Conservation (phyloP, 805 yeast genomes). For the Ogataea minuta region DNA sequence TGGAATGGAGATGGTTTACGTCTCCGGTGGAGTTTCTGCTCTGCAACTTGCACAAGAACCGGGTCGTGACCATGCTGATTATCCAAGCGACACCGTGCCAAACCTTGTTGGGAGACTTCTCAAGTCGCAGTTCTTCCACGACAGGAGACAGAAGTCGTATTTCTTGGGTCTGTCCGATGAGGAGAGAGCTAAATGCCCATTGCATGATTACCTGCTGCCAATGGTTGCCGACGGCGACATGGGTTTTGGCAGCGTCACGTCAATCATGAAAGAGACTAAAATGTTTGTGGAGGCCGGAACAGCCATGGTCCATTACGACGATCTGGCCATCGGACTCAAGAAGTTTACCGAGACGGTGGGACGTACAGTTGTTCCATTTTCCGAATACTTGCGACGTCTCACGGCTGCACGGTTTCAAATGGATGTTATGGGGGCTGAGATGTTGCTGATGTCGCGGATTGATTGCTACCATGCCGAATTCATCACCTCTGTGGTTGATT, state of each 20-base stretch:
- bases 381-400: slow-evolving; percentile 52
- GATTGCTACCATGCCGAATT: slow-evolving; percentile 57
- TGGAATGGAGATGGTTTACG: slow-evolving; percentile 52
- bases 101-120: slow-evolving; percentile 59
- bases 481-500: slow-evolving; percentile 51
- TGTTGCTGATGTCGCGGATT: slow-evolving; percentile 58
- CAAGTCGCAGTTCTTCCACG: slow-evolving; percentile 58
- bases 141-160: slow-evolving; percentile 35
- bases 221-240: slow-evolving; percentile 68
- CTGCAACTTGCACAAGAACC: slow-evolving; percentile 62
- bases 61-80: slow-evolving; percentile 66
- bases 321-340: slow-evolving; percentile 64
- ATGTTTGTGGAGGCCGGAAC: slow-evolving; percentile 67
- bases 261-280: slow-evolving; percentile 65
- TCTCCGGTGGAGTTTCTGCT: slow-evolving; percentile 62
- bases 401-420: slow-evolving; percentile 60
- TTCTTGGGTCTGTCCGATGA: slow-evolving; percentile 10
- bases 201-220: slow-evolving; percentile 54
- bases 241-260: slow-evolving; percentile 62
- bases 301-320: slow-evolving; percentile 64
- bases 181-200: slow-evolving; percentile 22
- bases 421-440: slow-evolving; percentile 61
- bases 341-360: slow-evolving; percentile 66
- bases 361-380: slow-evolving; percentile 58
- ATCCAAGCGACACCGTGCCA: slow-evolving; percentile 70